These are phyloP conservation scores for Taiozyma sp. DNA, from an alignment of 1,139 yeast species.

Conservation along the genomic window DNA sequence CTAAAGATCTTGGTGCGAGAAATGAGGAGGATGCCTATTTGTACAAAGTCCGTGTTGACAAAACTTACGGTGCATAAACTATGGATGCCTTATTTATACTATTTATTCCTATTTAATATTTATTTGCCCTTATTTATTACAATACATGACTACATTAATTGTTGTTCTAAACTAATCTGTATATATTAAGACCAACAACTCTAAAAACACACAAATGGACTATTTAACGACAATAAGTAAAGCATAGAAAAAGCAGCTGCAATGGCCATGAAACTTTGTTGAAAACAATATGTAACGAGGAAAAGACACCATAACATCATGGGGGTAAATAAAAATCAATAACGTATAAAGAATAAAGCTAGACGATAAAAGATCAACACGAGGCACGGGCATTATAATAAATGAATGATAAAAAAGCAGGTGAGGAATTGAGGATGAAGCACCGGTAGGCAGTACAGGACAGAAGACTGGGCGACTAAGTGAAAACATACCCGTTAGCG, in stretches of 20 bases:
- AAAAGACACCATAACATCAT: neutral
- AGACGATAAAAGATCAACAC: neutral
- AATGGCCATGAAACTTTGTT: neutral
- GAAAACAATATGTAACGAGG: neutral
- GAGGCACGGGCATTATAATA: neutral
- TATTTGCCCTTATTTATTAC: neutral
- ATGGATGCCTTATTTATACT: neutral
- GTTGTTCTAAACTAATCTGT: neutral
- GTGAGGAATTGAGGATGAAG: neutral
- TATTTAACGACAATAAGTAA: neutral
- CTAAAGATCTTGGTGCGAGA: constrained; percentile 50
- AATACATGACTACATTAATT: neutral
- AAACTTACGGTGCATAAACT: constrained; percentile 7
- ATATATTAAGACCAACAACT: neutral
- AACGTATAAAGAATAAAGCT: neutral
- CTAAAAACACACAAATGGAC: neutral
- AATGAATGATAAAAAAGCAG: neutral
- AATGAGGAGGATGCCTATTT: constrained; percentile 25
- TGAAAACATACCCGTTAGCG: constrained; percentile 32
- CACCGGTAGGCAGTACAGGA: neutral
- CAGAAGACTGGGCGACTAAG: constrained; percentile 4
- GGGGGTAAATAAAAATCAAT: neutral
- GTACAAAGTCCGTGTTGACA: constrained; percentile 18
- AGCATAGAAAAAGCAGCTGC: neutral
- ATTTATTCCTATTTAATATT: neutral